Base-by-base conservation (phyloP, 768 basidiomycete genomes). In the Tylopilus felleus region DNA sequence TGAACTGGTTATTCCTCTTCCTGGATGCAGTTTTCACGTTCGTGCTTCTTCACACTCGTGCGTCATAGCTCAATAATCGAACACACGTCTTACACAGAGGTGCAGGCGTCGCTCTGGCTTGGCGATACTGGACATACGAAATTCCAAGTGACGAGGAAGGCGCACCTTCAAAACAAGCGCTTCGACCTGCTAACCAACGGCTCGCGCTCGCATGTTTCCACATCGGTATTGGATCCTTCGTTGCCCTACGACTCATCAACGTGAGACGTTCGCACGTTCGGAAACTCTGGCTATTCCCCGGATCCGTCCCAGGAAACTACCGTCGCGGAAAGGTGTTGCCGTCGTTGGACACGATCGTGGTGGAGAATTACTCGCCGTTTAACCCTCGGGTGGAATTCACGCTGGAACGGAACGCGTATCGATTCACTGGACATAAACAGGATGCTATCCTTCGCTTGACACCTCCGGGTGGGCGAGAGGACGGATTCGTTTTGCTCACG, bases 201-300 rank as follows among this genome's bases (percentile, higher is more conserved):
- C 58, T 66, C 42, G 66, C 66, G 17, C 56, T 70, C 48, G 60
- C 65, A 8, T 56, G 57, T 16, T 54, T 70, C 48, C 66, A 71
- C 45, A 22, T 70, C 13, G 68, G 59, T 7, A 33, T 72, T 35
- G 69, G 69, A 35, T 63, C 62, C n/a, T 52, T 60, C 46, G 58
- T 68, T 31, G 70, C 70, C 19, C 57, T 68, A 21, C 52, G 60
- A 21, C 53, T 72, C 35, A 49, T 70, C 22, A 65, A 58, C 46
- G 47, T 61, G 31, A 62, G 66, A 47, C 71, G 66, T 2, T 50
- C 63, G 14, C 60, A 70, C 1, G 66, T 63, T n/a, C 62, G 65
- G 19, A 72, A 64, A 35, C 53, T 71, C 47, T 70, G 70, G 70
- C 16, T 70, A 7, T 60, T 68, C 47, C 70, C 68, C 4, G 52